Evolutionary conservation across 1,284 basidiomycete species (phyloP).

Genomic region (Schizophyllum commune): DNA sequence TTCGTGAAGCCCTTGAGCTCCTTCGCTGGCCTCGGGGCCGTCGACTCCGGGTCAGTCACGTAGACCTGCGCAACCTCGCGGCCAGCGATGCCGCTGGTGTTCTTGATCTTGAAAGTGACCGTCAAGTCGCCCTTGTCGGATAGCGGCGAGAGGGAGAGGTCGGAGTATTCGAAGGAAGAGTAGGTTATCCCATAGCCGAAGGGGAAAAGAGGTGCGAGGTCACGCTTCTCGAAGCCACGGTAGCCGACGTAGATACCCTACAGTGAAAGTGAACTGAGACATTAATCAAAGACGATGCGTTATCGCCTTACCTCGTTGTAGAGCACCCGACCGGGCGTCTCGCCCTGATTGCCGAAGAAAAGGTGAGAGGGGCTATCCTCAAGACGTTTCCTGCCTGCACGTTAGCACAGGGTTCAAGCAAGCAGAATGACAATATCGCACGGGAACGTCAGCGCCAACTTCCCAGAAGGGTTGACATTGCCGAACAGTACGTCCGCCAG

Average conservation of each 20-base stretch:
- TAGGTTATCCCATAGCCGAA: constrained; percentile 35
- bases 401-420: not conserved
- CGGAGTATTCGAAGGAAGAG: constrained; percentile 37
- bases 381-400: constrained; percentile 25
- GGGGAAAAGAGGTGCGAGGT: constrained; percentile 32
- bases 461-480: constrained; percentile 43
- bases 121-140: constrained; percentile 26
- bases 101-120: constrained; percentile 32
- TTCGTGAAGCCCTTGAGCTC: constrained; percentile 42
- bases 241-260: constrained; percentile 38
- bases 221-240: constrained; percentile 29
- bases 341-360: constrained; percentile 31
- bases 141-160: constrained; percentile 20
- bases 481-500: constrained; percentile 49
- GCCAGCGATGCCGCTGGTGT: constrained; percentile 31
- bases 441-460: constrained; percentile 43
- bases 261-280: not conserved
- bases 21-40: constrained; percentile 28
- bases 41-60: constrained; percentile 27
- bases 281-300: not conserved
- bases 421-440: constrained; percentile 14
- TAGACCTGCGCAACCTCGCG: constrained; percentile 39
- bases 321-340: constrained; percentile 30
- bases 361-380: constrained; percentile 35
- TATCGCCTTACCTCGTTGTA: constrained; percentile 30